These are phyloP conservation scores for Pistacia atlantica DNA, from an alignment of 345 rosid genomes.

Conservation along the genomic window DNA sequence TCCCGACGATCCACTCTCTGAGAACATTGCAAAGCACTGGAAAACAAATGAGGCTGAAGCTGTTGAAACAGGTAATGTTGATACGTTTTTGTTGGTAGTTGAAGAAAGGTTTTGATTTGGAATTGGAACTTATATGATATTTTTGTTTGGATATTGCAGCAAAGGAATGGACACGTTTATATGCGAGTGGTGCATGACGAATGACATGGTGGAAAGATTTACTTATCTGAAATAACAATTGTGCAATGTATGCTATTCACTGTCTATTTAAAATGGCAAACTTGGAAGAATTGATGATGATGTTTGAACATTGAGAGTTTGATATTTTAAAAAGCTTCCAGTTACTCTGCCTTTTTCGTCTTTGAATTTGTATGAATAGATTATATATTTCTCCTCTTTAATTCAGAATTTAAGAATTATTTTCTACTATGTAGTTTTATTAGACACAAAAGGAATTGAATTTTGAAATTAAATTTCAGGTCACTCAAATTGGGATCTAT, in stretches of 20 bases:
- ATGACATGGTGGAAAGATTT: constrained; percentile 25
- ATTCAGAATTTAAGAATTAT: constrained; percentile 11
- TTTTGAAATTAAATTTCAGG: neutral
- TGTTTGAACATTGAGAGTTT: constrained; percentile 33
- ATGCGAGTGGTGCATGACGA: constrained; percentile 77
- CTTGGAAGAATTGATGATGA: constrained; percentile 34
- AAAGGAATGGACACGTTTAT: constrained; percentile 94
- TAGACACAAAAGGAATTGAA: no score
- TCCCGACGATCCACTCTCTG: constrained; percentile 67
- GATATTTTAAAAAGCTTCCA: constrained; percentile 35
- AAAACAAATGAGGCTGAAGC: constrained; percentile 63
- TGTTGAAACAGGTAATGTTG: constrained; percentile 53
- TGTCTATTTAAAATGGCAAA: constrained; percentile 34
- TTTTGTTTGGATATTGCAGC: constrained; percentile 48
- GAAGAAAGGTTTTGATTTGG: neutral
- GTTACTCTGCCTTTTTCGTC: constrained; percentile 18
- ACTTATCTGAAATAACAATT: constrained; percentile 26
- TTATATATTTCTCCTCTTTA: neutral
- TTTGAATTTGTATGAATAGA: no score
- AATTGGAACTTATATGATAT: neutral
- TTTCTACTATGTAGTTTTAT: neutral
- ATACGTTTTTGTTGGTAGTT: neutral
- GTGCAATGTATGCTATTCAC: constrained; percentile 40
- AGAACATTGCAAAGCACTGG: constrained; percentile 74
- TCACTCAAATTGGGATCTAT: no score